These are phyloP conservation scores for Mycoemilia scoparia DNA, from an alignment of 192 early-diverging fungal genomes.

Conservation along the genomic window DNA sequence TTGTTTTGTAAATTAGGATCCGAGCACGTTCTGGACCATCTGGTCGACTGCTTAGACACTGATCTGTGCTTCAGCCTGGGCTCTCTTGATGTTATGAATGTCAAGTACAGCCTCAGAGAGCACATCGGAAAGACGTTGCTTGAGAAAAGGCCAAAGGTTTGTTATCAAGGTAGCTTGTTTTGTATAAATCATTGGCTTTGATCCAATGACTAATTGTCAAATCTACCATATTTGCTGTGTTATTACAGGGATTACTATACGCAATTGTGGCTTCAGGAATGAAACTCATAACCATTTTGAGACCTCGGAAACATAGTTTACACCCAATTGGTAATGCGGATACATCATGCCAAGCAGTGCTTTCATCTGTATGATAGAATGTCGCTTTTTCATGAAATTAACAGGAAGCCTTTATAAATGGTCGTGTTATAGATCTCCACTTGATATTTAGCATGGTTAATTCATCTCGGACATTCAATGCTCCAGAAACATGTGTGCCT, in stretches of 20 bases:
- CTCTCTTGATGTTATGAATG: slow-evolving; percentile 53
- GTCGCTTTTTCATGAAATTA: no score
- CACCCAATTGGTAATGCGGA: slow-evolving; percentile 43
- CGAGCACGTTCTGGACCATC: slow-evolving; percentile 62
- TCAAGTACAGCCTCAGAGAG: slow-evolving; percentile 46
- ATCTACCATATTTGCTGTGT: background rate
- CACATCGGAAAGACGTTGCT: slow-evolving; percentile 44
- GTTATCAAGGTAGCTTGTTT: no score
- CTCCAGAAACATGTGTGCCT: slow-evolving; percentile 83
- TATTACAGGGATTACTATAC: slow-evolving; percentile 42
- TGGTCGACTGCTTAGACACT: slow-evolving; percentile 46
- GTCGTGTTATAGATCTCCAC: slow-evolving; percentile 41
- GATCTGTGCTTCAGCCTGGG: slow-evolving; percentile 59
- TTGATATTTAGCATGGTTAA: slow-evolving; percentile 65
- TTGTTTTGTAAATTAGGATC: slow-evolving; percentile 44
- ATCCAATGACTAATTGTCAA: no score
- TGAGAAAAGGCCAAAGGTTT: slow-evolving; percentile 35
- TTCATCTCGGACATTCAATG: slow-evolving; percentile 51
- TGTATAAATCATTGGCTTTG: background rate
- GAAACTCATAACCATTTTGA: slow-evolving; percentile 52
- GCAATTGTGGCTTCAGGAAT: slow-evolving; percentile 61
- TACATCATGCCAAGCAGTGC: background rate
- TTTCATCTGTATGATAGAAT: no score
- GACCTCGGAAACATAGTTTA: slow-evolving; percentile 58
- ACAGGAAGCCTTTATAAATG: background rate